Evolutionary conservation across 176 grass and related monocot genomes (phyloP).

Genomic region (Avena atlantica): DNA sequence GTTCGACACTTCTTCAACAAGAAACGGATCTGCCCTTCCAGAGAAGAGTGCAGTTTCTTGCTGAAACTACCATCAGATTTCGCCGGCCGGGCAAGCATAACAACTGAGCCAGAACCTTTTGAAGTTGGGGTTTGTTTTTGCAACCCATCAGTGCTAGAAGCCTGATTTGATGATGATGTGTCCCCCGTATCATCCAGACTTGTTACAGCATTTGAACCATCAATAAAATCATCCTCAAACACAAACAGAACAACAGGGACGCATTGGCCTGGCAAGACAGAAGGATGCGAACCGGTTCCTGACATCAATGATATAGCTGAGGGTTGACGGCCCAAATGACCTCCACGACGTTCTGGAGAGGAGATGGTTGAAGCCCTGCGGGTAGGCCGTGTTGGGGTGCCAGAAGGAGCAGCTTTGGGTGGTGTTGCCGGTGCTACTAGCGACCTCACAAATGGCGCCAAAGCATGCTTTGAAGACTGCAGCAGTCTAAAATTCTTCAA

Average conservation of each 20-base stretch:
- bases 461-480: slow-evolving; percentile 86
- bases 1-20: slow-evolving; percentile 81
- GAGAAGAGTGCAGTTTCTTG: slow-evolving; percentile 75
- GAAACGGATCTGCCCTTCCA: slow-evolving; percentile 79
- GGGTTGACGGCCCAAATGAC: slow-evolving; percentile 49
- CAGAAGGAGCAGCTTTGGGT: slow-evolving; percentile 44
- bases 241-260: slow-evolving; percentile 92
- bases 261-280: slow-evolving; percentile 69
- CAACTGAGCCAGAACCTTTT: slow-evolving; percentile 63
- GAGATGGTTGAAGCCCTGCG: slow-evolving; percentile 60
- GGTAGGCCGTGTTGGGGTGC: slow-evolving; percentile 42
- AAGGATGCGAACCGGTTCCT: slow-evolving; percentile 54
- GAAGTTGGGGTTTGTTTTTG: slow-evolving; percentile 48
- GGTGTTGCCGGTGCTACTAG: slow-evolving; percentile 50
- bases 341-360: slow-evolving; percentile 58
- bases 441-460: slow-evolving; percentile 68
- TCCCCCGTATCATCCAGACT: slow-evolving; percentile 67
- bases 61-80: slow-evolving; percentile 61
- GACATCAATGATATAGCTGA: slow-evolving; percentile 80
- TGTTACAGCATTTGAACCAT: slow-evolving; percentile 49
- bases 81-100: slow-evolving; percentile 56
- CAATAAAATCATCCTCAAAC: slow-evolving; percentile 64
- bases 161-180: slow-evolving; percentile 49
- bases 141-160: slow-evolving; percentile 46
- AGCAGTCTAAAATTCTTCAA: slow-evolving; percentile 83